phyloP scores from a whole-genome alignment of 441 rosid species.

The Francoa sonchifolia region DNA sequence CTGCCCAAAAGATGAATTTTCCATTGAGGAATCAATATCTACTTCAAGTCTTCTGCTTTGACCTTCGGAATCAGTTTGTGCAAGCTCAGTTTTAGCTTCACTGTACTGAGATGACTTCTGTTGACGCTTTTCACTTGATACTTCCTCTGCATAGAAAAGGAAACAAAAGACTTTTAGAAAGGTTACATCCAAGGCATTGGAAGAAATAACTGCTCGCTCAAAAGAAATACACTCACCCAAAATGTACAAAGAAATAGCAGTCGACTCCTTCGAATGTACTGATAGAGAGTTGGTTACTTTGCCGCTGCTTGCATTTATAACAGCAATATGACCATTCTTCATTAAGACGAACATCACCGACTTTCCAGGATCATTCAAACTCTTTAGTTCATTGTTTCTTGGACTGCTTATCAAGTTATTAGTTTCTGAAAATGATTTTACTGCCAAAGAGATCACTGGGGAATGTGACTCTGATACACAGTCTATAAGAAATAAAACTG shows the following conservation, averaged over 20 bases:
- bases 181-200: neutral
- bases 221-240: slow-evolving; percentile 38
- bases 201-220: slow-evolving; percentile 8
- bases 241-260: slow-evolving; percentile 43
- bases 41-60: slow-evolving; percentile 26
- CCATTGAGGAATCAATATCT: slow-evolving; percentile 23
- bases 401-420: slow-evolving; percentile 15
- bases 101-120: slow-evolving; percentile 18
- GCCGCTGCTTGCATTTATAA: slow-evolving; percentile 51
- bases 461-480: slow-evolving; percentile 31
- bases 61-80: slow-evolving; percentile 13
- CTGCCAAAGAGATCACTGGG: slow-evolving; percentile 45
- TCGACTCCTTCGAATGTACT: slow-evolving; percentile 25
- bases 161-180: slow-evolving; percentile 18
- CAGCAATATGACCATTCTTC: slow-evolving; percentile 37
- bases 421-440: slow-evolving; percentile 26
- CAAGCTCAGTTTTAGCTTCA: slow-evolving; percentile 25
- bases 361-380: slow-evolving; percentile 17
- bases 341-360: slow-evolving; percentile 34
- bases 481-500: slow-evolving; percentile 48
- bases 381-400: slow-evolving; percentile 20
- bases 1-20: slow-evolving; percentile 24
- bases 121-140: slow-evolving; percentile 19
- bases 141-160: slow-evolving; percentile 43
- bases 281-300: slow-evolving; percentile 27